Evolutionary conservation across 2,329 filamentous ascomycete species (phyloP).

Genomic region (Cordyceps tenuipes): DNA sequence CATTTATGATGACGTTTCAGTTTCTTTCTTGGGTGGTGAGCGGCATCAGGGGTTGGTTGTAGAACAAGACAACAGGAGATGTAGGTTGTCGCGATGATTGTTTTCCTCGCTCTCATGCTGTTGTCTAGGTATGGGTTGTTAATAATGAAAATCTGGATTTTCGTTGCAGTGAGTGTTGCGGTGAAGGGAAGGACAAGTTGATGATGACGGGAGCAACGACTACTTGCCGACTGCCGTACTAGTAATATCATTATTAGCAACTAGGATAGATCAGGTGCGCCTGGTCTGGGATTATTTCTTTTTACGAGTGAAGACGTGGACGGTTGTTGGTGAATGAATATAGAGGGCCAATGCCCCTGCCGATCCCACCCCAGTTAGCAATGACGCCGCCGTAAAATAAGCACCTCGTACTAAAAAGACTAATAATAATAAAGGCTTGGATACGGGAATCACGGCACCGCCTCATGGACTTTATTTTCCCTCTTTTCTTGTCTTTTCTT

Average conservation of each 20-base stretch:
- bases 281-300: neutral
- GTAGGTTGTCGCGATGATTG: neutral
- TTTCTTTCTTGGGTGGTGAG: neutral
- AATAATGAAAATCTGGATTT: slow-evolving; percentile 5
- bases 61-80: neutral
- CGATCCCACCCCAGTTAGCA: too few relatives aligned
- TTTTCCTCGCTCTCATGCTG: neutral
- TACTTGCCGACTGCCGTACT: too few relatives aligned
- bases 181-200: too few relatives aligned
- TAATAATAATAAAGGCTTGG: too few relatives aligned
- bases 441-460: slow-evolving; percentile 1
- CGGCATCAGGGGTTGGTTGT: neutral
- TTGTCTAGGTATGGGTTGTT: neutral
- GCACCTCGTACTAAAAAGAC: too few relatives aligned
- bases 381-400: too few relatives aligned
- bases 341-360: too few relatives aligned
- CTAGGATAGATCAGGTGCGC: too few relatives aligned
- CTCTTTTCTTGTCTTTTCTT: neutral
- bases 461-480: neutral
- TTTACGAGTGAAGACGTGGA: too few relatives aligned
- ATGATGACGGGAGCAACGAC: too few relatives aligned
- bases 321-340: too few relatives aligned
- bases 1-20: neutral
- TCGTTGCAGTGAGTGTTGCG: neutral
- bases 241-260: too few relatives aligned